A percentile compares a stretch with the other conserved stretches of the same genome.
Evolutionary conservation across 306 rosid genomes (phyloP).

Genomic region (Glycine latifolia): DNA sequence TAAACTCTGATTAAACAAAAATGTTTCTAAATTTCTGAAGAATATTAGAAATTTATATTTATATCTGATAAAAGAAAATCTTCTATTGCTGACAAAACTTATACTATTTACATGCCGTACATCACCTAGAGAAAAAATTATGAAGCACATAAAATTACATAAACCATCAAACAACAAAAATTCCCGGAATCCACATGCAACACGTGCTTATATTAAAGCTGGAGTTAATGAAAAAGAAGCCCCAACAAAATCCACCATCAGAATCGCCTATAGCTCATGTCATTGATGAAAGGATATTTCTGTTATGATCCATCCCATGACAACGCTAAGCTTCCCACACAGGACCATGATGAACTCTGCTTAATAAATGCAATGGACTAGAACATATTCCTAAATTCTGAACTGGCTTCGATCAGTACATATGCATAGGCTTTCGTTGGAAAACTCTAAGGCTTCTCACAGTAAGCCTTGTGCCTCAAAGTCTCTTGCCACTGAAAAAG

Average conservation of each 20-base stretch:
- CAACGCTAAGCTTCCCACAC: too few relatives aligned
- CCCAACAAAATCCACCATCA: too few relatives aligned
- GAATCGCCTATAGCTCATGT: constrained; percentile 7
- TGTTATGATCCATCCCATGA: constrained; percentile 4
- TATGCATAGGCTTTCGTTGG: constrained; percentile 32
- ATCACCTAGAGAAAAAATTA: constrained; percentile 3
- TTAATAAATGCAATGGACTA: constrained; percentile 34
- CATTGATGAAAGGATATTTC: constrained; percentile 18
- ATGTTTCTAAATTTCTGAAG: background rate
- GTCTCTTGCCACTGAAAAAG: constrained; percentile 66
- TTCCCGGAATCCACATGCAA: constrained; percentile 16
- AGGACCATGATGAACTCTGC: background rate
- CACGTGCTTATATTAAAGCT: background rate
- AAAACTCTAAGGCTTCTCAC: constrained; percentile 52
- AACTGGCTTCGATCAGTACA: constrained; percentile 41
- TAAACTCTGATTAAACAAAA: background rate
- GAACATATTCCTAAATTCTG: constrained; percentile 21
- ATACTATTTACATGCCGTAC: background rate
- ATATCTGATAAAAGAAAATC: background rate
- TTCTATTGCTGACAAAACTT: constrained; percentile 18
- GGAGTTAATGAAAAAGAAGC: background rate
- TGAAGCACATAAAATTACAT: constrained; percentile 43
- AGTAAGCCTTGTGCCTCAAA: constrained; percentile 58
- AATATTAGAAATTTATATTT: constrained; percentile 15
- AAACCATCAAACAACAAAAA: constrained; percentile 20